Evolutionary conservation across 805 yeast species (phyloP).

Genomic region (Nakazawaea populi): DNA sequence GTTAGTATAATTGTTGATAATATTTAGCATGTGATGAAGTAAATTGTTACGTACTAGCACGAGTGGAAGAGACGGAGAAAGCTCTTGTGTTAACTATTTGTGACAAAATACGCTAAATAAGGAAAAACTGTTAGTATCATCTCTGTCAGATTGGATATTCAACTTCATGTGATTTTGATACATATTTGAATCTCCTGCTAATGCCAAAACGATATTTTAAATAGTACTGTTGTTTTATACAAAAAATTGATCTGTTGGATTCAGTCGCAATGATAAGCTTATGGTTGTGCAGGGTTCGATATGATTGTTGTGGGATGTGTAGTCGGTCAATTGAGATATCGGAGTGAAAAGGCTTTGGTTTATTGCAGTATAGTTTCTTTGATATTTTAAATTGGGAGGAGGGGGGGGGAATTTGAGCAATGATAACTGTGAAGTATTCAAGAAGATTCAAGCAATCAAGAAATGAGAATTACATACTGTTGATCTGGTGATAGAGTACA

Average conservation of each 20-base stretch:
- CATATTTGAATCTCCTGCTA: too few relatives aligned
- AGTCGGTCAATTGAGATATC: not conserved
- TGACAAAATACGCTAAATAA: slow-evolving; percentile 14
- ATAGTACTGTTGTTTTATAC: too few relatives aligned
- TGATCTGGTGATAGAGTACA: slow-evolving; percentile 12
- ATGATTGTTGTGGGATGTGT: not conserved
- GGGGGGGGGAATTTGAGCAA: not conserved
- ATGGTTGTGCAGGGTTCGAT: slow-evolving; percentile 10
- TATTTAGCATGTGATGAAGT: not conserved
- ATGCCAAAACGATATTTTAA: too few relatives aligned
- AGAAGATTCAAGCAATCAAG: too few relatives aligned
- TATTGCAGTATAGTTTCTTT: too few relatives aligned
- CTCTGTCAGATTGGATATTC: too few relatives aligned
- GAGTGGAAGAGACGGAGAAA: slow-evolving; percentile 28
- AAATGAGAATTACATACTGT: slow-evolving; percentile 9
- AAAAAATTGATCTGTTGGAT: too few relatives aligned
- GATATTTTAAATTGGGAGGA: not conserved
- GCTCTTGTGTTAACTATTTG: slow-evolving; percentile 25
- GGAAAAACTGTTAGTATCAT: not conserved
- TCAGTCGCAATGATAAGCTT: too few relatives aligned
- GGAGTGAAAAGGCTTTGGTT: not conserved
- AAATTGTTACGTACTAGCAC: slow-evolving; percentile 20
- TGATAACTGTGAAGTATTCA: not conserved
- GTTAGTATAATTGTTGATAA: not conserved
- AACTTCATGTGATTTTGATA: too few relatives aligned